Evolutionary conservation across 1,139 yeast genomes (phyloP).

Genomic region (Scheffersomyces illinoinensis): DNA sequence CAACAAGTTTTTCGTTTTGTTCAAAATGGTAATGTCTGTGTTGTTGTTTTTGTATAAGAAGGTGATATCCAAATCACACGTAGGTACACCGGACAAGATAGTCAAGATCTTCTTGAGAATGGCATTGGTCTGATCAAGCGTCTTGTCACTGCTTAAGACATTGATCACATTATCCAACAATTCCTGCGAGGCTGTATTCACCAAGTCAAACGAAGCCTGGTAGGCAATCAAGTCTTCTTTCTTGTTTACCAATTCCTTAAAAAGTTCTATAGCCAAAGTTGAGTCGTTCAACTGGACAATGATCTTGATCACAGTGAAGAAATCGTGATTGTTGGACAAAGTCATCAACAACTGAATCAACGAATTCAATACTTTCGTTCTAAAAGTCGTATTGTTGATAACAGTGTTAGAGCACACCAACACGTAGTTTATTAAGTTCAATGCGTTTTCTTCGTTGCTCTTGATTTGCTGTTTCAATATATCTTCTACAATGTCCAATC

Average conservation of each 20-base stretch:
- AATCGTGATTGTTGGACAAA: constrained; percentile 71
- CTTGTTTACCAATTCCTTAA: constrained; percentile 55
- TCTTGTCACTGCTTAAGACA: constrained; percentile 34
- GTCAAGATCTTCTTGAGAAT: constrained; percentile 47
- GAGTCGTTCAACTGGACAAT: constrained; percentile 86
- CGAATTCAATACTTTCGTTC: constrained; percentile 60
- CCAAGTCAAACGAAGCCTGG: constrained; percentile 95
- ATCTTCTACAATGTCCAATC: constrained; percentile 76
- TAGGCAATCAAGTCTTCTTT: constrained; percentile 60
- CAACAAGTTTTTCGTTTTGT: constrained; percentile 75
- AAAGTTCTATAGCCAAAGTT: constrained; percentile 64
- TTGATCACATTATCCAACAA: constrained; percentile 63
- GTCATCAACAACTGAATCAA: constrained; percentile 62
- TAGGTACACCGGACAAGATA: constrained; percentile 89
- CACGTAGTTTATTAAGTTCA: constrained; percentile 69
- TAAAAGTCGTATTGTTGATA: constrained; percentile 59
- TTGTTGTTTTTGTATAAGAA: constrained; percentile 85
- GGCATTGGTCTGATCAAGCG: constrained; percentile 29
- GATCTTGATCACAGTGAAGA: constrained; percentile 75
- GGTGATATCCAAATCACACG: constrained; percentile 90
- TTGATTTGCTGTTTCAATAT: constrained; percentile 53
- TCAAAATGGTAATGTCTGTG: constrained; percentile 80
- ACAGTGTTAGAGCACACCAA: constrained; percentile 71
- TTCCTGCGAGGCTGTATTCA: constrained; percentile 91
- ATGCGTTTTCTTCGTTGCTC: constrained; percentile 44